These are phyloP conservation scores for Trichoderma sp. DNA, from an alignment of 2,329 filamentous ascomycete species.

Conservation along the genomic window DNA sequence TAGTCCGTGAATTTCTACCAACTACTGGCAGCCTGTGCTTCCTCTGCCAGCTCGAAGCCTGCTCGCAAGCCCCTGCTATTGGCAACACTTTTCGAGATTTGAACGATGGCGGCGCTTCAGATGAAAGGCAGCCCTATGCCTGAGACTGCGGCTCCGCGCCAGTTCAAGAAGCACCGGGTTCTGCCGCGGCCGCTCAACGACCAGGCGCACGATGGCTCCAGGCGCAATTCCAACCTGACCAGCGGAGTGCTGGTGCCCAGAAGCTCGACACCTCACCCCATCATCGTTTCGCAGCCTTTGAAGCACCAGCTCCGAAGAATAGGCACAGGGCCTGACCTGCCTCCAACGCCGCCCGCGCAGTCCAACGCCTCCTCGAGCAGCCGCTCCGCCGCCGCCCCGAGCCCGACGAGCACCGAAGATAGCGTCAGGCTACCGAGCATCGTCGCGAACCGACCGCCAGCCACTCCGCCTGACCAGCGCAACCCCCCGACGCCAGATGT, in stretches of 20 bases:
- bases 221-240: constrained; percentile 35
- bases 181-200: constrained; percentile 44
- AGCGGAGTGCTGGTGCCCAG: constrained; percentile 38
- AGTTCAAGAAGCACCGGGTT: constrained; percentile 52
- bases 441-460: constrained; percentile 47
- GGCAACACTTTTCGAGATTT: constrained; percentile 5
- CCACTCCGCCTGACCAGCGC: constrained; percentile 65
- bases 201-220: constrained; percentile 34
- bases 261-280: constrained; percentile 38
- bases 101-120: constrained; percentile 29
- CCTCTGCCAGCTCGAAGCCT: constrained; percentile 31
- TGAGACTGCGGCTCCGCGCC: constrained; percentile 35
- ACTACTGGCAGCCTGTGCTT: constrained; percentile 22
- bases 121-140: constrained; percentile 5
- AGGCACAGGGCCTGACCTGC: constrained; percentile 53
- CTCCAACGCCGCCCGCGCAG: constrained; percentile 65
- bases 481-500: constrained; percentile 76
- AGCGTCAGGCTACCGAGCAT: constrained; percentile 45
- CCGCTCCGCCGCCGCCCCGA: constrained; percentile 49
- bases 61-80: constrained; percentile 33
- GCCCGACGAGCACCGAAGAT: constrained; percentile 45
- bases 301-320: constrained; percentile 49
- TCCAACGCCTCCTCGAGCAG: constrained; percentile 60
- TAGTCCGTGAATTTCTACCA: constrained; percentile 18
- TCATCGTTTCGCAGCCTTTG: constrained; percentile 45